Percentiles rank a stretch among this genome's conserved stretches.
Conservation (phyloP, 192 early-diverging fungal species). For the Coemansia guatemalensis region DNA sequence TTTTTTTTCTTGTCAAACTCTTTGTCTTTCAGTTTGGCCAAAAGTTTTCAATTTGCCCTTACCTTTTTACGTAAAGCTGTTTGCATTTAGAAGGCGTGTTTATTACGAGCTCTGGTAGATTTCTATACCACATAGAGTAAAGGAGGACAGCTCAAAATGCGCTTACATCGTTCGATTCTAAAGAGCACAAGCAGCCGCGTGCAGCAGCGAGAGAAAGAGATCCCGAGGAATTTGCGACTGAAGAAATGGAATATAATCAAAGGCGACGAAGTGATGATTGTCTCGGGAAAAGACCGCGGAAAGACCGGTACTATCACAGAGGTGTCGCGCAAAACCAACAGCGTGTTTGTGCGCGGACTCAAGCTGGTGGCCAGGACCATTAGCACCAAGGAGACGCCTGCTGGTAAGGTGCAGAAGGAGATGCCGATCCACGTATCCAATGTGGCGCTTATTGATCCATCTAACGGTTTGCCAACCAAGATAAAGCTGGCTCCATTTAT, state of each 20-base stretch:
- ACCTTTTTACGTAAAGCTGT: neutral
- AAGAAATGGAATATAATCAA: slow-evolving; percentile 62
- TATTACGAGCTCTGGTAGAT: neutral
- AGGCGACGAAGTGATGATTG: slow-evolving; percentile 64
- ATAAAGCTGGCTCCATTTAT: slow-evolving; percentile 15
- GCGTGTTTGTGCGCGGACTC: slow-evolving; percentile 60
- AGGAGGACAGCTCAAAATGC: slow-evolving; percentile 14
- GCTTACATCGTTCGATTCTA: slow-evolving; percentile 41
- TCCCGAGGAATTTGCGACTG: slow-evolving; percentile 48
- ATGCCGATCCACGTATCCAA: slow-evolving; percentile 70
- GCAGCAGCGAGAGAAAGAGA: slow-evolving; percentile 34
- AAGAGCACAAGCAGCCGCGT: slow-evolving; percentile 23
- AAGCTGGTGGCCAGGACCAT: slow-evolving; percentile 62
- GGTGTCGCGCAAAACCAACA: slow-evolving; percentile 62
- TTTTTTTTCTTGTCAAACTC: too few species aligned
- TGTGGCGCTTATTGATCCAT: slow-evolving; percentile 71
- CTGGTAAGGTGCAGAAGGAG: slow-evolving; percentile 61
- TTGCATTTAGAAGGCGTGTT: neutral
- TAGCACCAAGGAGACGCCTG: slow-evolving; percentile 57
- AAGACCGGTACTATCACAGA: slow-evolving; percentile 63
- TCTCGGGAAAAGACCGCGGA: slow-evolving; percentile 64
- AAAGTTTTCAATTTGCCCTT: neutral
- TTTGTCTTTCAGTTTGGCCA: too few species aligned
- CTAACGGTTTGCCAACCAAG: slow-evolving; percentile 40
- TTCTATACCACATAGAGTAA: neutral